A percentile compares a stretch with the other conserved stretches of the same genome.
These are phyloP conservation scores for Bullera alba DNA, from an alignment of 768 basidiomycete species.

Conservation along the genomic window DNA sequence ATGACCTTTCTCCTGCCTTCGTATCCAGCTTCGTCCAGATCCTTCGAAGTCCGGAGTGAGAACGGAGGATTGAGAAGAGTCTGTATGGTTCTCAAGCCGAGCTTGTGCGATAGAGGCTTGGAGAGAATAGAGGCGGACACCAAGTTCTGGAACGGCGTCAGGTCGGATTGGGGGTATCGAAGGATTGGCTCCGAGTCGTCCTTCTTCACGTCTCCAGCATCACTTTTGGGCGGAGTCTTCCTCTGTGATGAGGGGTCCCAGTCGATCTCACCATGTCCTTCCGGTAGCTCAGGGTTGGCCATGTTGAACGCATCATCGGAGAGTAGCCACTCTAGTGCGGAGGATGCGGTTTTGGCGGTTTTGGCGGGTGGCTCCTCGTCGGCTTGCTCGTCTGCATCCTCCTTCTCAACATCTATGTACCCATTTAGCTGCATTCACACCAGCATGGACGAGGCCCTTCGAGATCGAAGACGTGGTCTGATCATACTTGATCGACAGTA, in stretches of 20 bases:
- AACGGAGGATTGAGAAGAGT: conserved; percentile 34
- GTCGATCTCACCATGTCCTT: conserved; percentile 25
- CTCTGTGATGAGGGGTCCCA: conserved; percentile 2
- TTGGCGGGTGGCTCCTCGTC: conserved; percentile 4
- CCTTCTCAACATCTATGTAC: background rate
- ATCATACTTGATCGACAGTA: background rate
- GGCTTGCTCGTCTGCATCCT: background rate
- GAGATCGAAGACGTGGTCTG: background rate
- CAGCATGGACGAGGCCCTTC: background rate
- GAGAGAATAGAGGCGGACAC: conserved; percentile 23
- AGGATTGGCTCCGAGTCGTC: conserved; percentile 6
- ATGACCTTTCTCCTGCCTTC: conserved; percentile 20
- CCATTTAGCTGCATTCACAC: background rate
- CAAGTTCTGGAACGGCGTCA: conserved; percentile 35
- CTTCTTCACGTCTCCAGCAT: background rate
- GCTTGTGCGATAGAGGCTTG: conserved; percentile 34
- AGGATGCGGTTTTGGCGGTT: conserved; percentile 1
- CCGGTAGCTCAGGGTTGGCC: conserved; percentile 21
- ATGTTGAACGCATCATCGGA: conserved; percentile 27
- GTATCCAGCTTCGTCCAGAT: conserved; percentile 20
- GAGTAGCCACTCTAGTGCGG: conserved; percentile 24
- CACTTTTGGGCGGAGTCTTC: background rate
- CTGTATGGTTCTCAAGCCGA: conserved; percentile 31
- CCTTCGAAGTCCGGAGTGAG: conserved; percentile 12
- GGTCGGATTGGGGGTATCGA: conserved; percentile 28